phyloP scores from a whole-genome alignment of 2,329 filamentous ascomycete species.

The Amylocarpus encephaloides region DNA sequence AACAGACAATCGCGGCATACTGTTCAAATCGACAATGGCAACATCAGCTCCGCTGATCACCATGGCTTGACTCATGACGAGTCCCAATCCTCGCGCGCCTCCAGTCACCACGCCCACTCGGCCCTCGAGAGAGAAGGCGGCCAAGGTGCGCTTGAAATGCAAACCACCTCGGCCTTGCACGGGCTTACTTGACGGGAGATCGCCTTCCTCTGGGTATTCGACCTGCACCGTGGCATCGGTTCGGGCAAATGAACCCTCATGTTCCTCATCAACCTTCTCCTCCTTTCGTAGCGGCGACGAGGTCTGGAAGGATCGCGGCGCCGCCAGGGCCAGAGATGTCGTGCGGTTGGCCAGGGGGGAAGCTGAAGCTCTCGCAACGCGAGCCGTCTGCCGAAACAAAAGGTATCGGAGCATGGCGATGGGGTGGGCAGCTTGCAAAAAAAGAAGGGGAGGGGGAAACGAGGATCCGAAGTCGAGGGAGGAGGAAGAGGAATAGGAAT shows the following conservation, averaged over 20 bases:
- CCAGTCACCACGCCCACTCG: slow-evolving; percentile 83
- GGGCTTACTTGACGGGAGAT: slow-evolving; percentile 64
- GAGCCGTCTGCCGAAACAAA: slow-evolving; percentile 24
- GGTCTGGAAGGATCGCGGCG: slow-evolving; percentile 20
- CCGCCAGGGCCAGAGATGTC: slow-evolving; percentile 8
- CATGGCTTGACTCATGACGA: slow-evolving; percentile 90
- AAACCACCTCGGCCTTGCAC: slow-evolving; percentile 71
- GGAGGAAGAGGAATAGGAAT: not conserved
- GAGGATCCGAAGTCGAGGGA: not conserved
- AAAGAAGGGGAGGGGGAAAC: not conserved
- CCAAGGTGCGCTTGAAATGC: slow-evolving; percentile 79
- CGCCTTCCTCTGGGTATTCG: slow-evolving; percentile 68
- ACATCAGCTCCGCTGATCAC: slow-evolving; percentile 83
- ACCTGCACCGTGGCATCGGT: slow-evolving; percentile 74
- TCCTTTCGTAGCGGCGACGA: slow-evolving; percentile 17
- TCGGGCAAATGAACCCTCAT: slow-evolving; percentile 52
- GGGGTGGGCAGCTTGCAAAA: not conserved
- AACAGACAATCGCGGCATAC: slow-evolving; percentile 43
- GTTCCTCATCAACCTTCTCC: slow-evolving; percentile 21
- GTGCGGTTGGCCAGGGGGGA: slow-evolving; percentile 13
- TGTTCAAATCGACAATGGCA: slow-evolving; percentile 90
- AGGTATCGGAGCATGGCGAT: slow-evolving; percentile 27
- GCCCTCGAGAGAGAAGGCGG: slow-evolving; percentile 79
- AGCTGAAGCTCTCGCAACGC: slow-evolving; percentile 20
- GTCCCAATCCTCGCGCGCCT: slow-evolving; percentile 78